phyloP scores from a whole-genome alignment of 208 protist species.

The Herpetomonas samuelpessoai region DNA sequence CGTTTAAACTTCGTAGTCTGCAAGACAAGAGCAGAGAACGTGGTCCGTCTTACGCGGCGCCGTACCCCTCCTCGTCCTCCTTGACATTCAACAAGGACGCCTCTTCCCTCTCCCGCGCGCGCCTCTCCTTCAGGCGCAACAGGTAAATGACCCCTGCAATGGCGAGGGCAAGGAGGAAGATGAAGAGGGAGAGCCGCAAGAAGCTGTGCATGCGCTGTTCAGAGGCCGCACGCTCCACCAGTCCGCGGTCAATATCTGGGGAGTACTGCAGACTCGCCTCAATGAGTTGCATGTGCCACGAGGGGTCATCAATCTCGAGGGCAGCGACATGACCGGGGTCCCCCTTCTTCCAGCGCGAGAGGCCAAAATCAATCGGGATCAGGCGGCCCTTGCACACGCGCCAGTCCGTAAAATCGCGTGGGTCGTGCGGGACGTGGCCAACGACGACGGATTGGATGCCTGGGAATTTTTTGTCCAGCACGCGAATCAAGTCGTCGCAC shows the following conservation, averaged over 20 bases:
- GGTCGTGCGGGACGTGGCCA: slow-evolving; percentile 85
- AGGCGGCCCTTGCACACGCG: slow-evolving; percentile 68
- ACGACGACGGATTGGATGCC: slow-evolving; percentile 85
- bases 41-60: too few species aligned
- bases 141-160: slow-evolving; percentile 17
- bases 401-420: slow-evolving; percentile 77
- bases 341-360: slow-evolving; percentile 89
- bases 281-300: slow-evolving; percentile 72
- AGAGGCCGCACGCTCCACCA: slow-evolving; percentile 8
- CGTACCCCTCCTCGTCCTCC: background rate
- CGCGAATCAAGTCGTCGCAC: slow-evolving; percentile 58
- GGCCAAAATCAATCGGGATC: slow-evolving; percentile 87
- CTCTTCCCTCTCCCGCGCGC: slow-evolving; percentile 22
- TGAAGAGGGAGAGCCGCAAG: slow-evolving; percentile 24
- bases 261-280: slow-evolving; percentile 46
- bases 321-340: slow-evolving; percentile 83
- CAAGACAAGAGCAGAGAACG: too few species aligned
- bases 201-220: slow-evolving; percentile 11
- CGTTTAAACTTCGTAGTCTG: too few species aligned
- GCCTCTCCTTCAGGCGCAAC: slow-evolving; percentile 19
- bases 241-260: slow-evolving; percentile 2
- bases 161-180: slow-evolving; percentile 19
- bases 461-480: slow-evolving; percentile 71
- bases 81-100: background rate
- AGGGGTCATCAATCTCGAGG: slow-evolving; percentile 77